phyloP scores from a whole-genome alignment of 2,329 filamentous ascomycete species.

The Nemania sp. region DNA sequence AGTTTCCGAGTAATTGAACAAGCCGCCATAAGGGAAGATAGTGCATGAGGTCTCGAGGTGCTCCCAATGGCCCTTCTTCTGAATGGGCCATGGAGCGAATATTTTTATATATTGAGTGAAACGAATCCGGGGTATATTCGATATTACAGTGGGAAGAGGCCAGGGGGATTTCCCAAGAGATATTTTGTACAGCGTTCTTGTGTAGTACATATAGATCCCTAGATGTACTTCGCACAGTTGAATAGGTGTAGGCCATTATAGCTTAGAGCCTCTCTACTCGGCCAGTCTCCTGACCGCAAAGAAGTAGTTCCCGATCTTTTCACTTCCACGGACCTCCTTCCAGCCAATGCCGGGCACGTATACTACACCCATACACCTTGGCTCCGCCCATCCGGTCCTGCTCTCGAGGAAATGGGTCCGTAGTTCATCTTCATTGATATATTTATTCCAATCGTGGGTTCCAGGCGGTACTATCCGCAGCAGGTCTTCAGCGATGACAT shows the following conservation, averaged over 20 bases:
- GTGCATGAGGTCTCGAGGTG: too few relatives aligned
- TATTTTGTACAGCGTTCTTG: slow-evolving; percentile 16
- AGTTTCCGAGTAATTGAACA: too few relatives aligned
- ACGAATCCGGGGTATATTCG: slow-evolving; percentile 26
- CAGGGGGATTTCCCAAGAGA: not conserved
- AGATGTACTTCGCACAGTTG: not conserved
- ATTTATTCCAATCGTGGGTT: slow-evolving; percentile 97
- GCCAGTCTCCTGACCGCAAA: slow-evolving; percentile 72
- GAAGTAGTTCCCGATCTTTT: slow-evolving; percentile 95
- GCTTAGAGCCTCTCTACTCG: slow-evolving; percentile 11
- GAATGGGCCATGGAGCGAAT: too few relatives aligned
- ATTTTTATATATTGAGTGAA: too few relatives aligned
- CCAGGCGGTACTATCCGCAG: slow-evolving; percentile 88
- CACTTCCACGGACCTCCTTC: slow-evolving; percentile 83
- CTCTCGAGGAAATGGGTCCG: slow-evolving; percentile 64
- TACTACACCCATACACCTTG: slow-evolving; percentile 80
- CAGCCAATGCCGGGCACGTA: slow-evolving; percentile 93
- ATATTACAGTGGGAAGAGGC: not conserved
- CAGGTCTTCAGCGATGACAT: slow-evolving; percentile 89
- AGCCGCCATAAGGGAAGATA: too few relatives aligned
- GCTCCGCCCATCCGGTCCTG: slow-evolving; percentile 67
- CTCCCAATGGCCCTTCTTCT: too few relatives aligned
- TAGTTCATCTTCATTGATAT: slow-evolving; percentile 88
- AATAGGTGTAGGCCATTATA: not conserved
- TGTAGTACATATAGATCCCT: not conserved